Percentiles rank a stretch among this genome's conserved stretches.
These are phyloP conservation scores for Populus ilicifolia DNA, from an alignment of 345 rosid genomes.

Conservation along the genomic window DNA sequence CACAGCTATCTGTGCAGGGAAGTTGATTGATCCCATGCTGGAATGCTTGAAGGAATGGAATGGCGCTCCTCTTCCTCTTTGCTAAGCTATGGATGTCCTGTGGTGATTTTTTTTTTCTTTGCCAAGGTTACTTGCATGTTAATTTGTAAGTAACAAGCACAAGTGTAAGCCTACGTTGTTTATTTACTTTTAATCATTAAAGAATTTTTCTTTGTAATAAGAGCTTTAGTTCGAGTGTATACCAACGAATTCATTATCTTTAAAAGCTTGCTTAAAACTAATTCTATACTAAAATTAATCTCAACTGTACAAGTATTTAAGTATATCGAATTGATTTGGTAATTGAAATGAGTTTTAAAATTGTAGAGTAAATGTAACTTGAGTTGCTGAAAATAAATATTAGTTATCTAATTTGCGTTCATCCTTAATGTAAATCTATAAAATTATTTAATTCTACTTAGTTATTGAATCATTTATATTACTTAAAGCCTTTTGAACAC, in stretches of 20 bases:
- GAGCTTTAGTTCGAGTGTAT: background rate
- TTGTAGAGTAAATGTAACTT: too few relatives aligned
- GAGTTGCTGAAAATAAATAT: too few relatives aligned
- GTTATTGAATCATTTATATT: too few relatives aligned
- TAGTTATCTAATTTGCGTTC: too few relatives aligned
- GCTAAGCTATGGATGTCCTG: background rate
- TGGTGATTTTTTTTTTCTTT: background rate
- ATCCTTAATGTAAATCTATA: too few relatives aligned
- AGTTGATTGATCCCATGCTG: conserved; percentile 28
- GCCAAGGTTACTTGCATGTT: background rate
- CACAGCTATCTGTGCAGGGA: conserved; percentile 26
- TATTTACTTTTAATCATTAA: background rate
- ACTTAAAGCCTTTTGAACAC: too few relatives aligned
- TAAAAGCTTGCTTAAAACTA: too few relatives aligned
- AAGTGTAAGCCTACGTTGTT: background rate
- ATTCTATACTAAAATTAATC: too few relatives aligned
- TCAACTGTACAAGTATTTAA: too few relatives aligned
- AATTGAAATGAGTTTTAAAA: too few relatives aligned
- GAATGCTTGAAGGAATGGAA: conserved; percentile 30
- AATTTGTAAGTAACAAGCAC: background rate
- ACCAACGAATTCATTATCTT: background rate
- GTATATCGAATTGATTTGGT: background rate
- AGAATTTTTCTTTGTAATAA: background rate
- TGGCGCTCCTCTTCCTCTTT: conserved; percentile 28
- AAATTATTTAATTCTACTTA: too few relatives aligned